Conservation (phyloP, 139 green algal genomes). For the Trebouxia sp. region DNA sequence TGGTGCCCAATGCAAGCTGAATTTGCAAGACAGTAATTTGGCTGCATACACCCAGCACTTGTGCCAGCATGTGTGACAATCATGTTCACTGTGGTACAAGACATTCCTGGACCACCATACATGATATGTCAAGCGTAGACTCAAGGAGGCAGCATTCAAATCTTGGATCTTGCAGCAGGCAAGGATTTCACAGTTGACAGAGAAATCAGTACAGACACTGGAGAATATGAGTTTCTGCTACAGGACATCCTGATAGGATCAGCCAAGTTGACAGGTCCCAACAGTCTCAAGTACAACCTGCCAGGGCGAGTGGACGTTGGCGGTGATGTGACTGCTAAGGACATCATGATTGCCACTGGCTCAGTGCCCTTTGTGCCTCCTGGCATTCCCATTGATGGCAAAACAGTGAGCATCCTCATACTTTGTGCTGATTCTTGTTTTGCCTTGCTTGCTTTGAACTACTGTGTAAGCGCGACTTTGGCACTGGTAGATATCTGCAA, state of each 20-base stretch:
- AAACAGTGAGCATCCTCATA: constrained; percentile 82
- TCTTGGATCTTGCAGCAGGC: no score
- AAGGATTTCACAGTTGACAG: not conserved
- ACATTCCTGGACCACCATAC: no score
- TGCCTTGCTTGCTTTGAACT: not conserved
- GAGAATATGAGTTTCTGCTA: not conserved
- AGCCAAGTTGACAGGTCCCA: constrained; percentile 82
- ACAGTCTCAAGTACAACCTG: constrained; percentile 89
- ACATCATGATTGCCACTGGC: constrained; percentile 98
- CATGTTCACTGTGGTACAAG: no score
- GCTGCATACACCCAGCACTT: no score
- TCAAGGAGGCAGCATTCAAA: no score
- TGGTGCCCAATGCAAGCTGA: no score
- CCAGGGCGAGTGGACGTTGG: constrained; percentile 90
- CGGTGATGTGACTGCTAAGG: constrained; percentile 81
- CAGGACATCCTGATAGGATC: constrained; percentile 92
- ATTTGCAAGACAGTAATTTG: no score
- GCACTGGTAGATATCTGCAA: not conserved
- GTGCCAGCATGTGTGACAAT: no score
- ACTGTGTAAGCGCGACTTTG: not conserved
- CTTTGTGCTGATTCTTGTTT: not conserved
- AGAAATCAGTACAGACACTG: not conserved
- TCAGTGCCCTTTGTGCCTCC: constrained; percentile 97
- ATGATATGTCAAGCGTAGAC: no score
- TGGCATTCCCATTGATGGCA: constrained; percentile 97